phyloP scores from a whole-genome alignment of 495 filamentous ascomycete genomes.

The Hypoxylon fuscum region DNA sequence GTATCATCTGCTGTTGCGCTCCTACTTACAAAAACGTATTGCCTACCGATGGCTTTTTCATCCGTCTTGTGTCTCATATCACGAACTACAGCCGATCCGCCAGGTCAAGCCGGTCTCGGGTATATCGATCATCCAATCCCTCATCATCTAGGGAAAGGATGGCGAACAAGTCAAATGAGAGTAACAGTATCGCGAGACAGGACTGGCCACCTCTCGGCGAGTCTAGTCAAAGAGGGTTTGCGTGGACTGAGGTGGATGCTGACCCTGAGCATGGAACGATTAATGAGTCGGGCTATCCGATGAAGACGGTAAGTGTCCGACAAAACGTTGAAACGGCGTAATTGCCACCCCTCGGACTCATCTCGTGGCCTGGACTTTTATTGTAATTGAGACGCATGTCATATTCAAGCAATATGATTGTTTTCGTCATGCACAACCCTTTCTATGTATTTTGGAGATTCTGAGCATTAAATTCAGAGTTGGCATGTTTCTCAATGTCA shows the following conservation, averaged over 20 bases:
- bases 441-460: too few species aligned
- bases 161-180: neutral
- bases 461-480: too few species aligned
- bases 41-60: neutral
- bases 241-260: neutral
- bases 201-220: neutral
- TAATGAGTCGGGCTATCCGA: neutral
- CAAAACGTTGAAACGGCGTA: neutral
- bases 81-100: neutral
- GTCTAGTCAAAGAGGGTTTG: neutral
- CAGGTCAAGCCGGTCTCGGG: neutral
- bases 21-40: constrained; percentile 18
- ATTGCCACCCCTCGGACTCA: neutral
- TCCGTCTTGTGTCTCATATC: neutral
- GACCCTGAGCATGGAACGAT: neutral
- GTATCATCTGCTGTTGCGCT: constrained; percentile 26
- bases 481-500: too few species aligned
- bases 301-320: neutral
- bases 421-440: too few species aligned
- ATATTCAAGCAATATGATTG: too few species aligned
- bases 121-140: neutral
- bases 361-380: neutral
- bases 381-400: too few species aligned
- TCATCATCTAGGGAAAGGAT: neutral
- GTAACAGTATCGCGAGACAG: neutral